phyloP scores from a whole-genome alignment of 768 basidiomycete species.

The Mycena kentingensis region DNA sequence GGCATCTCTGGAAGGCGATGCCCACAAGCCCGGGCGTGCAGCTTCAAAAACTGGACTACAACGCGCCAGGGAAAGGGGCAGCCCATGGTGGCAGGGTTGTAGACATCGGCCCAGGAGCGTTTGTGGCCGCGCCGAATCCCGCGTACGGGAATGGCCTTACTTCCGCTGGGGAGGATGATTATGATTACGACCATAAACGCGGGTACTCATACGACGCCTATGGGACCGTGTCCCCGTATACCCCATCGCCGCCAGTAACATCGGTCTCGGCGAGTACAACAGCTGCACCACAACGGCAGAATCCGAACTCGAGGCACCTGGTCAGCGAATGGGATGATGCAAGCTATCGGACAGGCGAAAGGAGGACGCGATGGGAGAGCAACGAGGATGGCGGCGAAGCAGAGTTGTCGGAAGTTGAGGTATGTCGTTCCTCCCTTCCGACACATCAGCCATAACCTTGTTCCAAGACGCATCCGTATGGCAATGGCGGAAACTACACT shows the following conservation, averaged over 20 bases:
- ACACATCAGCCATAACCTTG: background rate
- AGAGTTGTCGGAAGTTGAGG: constrained; percentile 3
- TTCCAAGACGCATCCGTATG: constrained; percentile 1
- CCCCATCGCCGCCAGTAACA: background rate
- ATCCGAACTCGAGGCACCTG: background rate
- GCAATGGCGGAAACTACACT: constrained; percentile 2
- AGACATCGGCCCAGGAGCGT: constrained; percentile 2
- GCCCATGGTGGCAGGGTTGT: background rate
- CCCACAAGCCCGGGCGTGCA: background rate
- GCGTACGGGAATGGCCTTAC: background rate
- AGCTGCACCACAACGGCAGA: background rate
- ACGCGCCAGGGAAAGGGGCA: background rate
- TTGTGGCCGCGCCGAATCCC: constrained; percentile 9
- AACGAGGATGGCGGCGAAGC: background rate
- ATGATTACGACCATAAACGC: background rate
- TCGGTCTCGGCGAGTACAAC: background rate
- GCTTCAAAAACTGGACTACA: background rate
- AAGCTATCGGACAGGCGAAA: background rate
- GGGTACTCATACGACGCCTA: background rate
- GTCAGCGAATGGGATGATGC: constrained; percentile 10
- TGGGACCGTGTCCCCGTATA: too few relatives aligned
- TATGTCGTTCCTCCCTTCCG: background rate
- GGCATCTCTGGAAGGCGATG: background rate
- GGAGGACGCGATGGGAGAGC: background rate
- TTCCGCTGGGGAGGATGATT: background rate